A percentile compares a stretch with the other conserved stretches of the same genome.
Conservation (phyloP, 805 yeast species). For the Monosporozyma servazzii region DNA sequence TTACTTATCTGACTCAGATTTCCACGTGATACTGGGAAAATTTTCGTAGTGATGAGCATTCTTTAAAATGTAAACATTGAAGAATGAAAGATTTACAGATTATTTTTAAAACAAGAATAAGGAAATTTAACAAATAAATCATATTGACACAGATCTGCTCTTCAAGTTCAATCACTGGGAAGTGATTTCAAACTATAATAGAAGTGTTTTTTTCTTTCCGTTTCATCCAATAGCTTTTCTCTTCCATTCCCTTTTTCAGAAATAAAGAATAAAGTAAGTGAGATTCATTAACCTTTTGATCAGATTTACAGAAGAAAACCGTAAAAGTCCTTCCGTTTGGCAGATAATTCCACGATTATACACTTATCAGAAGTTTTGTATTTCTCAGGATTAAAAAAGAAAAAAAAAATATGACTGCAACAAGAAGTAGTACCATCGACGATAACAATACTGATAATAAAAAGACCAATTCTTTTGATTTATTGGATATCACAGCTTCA, state of each 20-base stretch:
- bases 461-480: constrained; percentile 29
- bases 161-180: neutral
- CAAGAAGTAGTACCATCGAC: neutral
- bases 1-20: neutral
- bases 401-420: neutral
- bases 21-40: neutral
- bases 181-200: neutral
- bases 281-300: neutral
- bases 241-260: neutral
- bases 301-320: neutral
- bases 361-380: too few species aligned
- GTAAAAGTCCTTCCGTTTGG: too few species aligned
- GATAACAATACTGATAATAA: neutral
- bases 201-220: neutral
- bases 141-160: neutral
- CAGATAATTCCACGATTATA: too few species aligned
- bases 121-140: neutral
- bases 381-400: neutral
- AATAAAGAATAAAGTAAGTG: neutral
- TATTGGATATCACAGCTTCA: constrained; percentile 51
- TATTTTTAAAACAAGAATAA: too few species aligned
- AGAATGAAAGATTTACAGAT: neutral
- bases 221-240: neutral
- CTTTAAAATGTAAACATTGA: neutral
- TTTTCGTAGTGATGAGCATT: neutral